A percentile compares a stretch with the other conserved stretches of the same genome.
Conservation (phyloP, 352 stramenopile species). For the Phytophthora sp. region DNA sequence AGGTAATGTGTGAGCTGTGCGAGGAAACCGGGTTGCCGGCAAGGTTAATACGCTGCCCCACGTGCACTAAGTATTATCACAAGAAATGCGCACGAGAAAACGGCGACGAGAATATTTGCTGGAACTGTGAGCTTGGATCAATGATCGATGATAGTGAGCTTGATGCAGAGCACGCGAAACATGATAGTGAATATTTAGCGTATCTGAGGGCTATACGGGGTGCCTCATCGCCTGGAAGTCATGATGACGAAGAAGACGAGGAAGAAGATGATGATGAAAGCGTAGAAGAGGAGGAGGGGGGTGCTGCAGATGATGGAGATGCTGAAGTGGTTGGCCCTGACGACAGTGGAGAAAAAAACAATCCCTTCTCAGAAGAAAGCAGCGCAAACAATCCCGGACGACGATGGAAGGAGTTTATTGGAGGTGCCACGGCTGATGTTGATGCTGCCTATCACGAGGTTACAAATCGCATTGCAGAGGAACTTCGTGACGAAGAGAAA, state of each 20-base stretch:
- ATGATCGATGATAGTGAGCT: conserved; percentile 84
- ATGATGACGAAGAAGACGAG: conserved; percentile 7
- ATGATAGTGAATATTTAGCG: conserved; percentile 47
- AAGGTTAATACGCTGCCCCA: conserved; percentile 46
- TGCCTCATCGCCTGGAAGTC: conserved; percentile 10
- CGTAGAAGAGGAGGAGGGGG: conserved; percentile 1
- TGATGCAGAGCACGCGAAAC: conserved; percentile 52
- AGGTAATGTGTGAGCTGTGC: conserved; percentile 59
- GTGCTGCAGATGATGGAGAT: conserved; percentile 15
- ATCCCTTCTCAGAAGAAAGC: conserved; percentile 22
- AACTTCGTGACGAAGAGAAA: conserved; percentile 52
- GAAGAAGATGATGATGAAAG: background rate
- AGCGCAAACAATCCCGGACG: conserved; percentile 37
- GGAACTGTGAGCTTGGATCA: conserved; percentile 74
- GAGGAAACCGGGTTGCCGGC: conserved; percentile 48
- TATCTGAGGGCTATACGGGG: conserved; percentile 57
- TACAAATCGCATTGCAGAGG: conserved; percentile 56
- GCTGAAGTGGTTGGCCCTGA: conserved; percentile 4
- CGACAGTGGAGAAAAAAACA: conserved; percentile 13
- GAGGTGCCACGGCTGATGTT: conserved; percentile 55
- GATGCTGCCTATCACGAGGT: conserved; percentile 49
- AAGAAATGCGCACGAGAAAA: conserved; percentile 73
- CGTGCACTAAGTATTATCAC: conserved; percentile 76
- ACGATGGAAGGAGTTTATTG: conserved; percentile 72
- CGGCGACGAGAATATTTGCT: conserved; percentile 72